Evolutionary conservation across 768 basidiomycete genomes (phyloP), one percentile per base, ranked within the genome.

Genomic region (Leccinum truebloodii): DNA sequence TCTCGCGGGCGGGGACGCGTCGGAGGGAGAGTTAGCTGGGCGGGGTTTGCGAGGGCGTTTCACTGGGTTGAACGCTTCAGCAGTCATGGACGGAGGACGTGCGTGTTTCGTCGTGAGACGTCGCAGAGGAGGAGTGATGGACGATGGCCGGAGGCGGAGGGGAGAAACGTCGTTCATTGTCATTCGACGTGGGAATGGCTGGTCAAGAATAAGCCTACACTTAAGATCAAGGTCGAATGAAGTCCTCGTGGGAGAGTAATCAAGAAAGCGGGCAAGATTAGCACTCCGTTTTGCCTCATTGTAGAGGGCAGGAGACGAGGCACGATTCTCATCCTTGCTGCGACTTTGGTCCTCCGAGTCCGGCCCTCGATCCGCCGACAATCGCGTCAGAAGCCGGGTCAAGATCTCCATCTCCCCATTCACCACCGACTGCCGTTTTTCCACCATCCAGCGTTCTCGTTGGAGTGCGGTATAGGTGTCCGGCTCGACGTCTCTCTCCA

Each of bases 401-500:
- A 81, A 59, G 26, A 57, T 61, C 63, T 76, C 72, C 30, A 75
- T 69, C 58, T 83, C 74, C 53, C 76, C 65, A 57, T 76, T 72
- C 20, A 76, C 74, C 22, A 70, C 75, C 32, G 63, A 56, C 57
- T 77, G 76, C 58, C 78, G 73, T 61, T 76, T 77, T 63, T 86
- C 84, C 60, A 81, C 79, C 71, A 79, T 73, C 83, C 83, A 84
- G 32, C 81, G 77, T 53, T 83, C 76, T 1, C 75, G 76, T 60
- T 82, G 78, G 44, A 81, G 69, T 9, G 76, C 60, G 59, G 72
- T 69, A 59, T 77, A 80, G 18, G 63, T 63, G 6, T 60, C 66
- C 1, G 79, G 79, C 8, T 82, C 78, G 6, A 73, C 62, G 50
- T 74, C 75, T 54, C 78, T 73, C 54, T 79, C 75, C 1, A 71